phyloP scores from a whole-genome alignment of 1,139 yeast genomes.

The Taphrina deformans region DNA sequence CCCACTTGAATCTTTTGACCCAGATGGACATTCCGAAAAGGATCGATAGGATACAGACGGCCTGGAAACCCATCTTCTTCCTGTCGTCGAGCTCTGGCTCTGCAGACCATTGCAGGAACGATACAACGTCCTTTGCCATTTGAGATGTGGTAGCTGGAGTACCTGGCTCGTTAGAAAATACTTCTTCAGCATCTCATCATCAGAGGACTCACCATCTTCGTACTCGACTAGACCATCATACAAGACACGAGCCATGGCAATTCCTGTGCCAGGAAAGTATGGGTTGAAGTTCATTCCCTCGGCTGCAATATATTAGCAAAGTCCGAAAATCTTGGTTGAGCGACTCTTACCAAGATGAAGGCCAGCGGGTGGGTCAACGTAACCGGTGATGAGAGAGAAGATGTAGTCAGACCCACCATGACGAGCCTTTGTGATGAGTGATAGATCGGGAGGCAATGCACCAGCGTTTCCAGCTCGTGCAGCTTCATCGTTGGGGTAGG shows the following conservation, averaged over 20 bases:
- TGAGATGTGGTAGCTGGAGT: slow-evolving; percentile 98
- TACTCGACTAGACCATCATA: slow-evolving; percentile 96
- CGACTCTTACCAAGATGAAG: slow-evolving; percentile 68
- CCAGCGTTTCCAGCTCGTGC: slow-evolving; percentile 99
- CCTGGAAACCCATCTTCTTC: slow-evolving; percentile 95
- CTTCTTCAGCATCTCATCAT: not conserved
- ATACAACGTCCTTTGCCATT: slow-evolving; percentile 97
- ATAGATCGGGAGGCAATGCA: slow-evolving; percentile 97
- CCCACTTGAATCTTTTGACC: slow-evolving; percentile 99
- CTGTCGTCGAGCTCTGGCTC: slow-evolving; percentile 99
- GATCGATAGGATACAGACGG: slow-evolving; percentile 73
- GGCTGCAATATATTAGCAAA: not conserved
- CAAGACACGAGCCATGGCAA: slow-evolving; percentile 98
- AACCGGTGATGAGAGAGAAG: slow-evolving; percentile 92
- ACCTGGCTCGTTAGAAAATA: not conserved
- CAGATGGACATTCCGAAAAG: slow-evolving; percentile 81
- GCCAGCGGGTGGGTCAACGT: slow-evolving; percentile 99
- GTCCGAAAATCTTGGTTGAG: too few species aligned
- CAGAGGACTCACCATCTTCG: slow-evolving; percentile 68
- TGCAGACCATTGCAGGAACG: slow-evolving; percentile 96
- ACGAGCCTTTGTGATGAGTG: slow-evolving; percentile 97
- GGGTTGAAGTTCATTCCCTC: slow-evolving; percentile 86
- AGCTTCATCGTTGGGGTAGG: slow-evolving; percentile 96
- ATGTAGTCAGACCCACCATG: slow-evolving; percentile 98
- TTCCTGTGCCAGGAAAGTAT: slow-evolving; percentile 99